Evolutionary conservation across 805 yeast species (phyloP).

Genomic region (Candida caryicola): DNA sequence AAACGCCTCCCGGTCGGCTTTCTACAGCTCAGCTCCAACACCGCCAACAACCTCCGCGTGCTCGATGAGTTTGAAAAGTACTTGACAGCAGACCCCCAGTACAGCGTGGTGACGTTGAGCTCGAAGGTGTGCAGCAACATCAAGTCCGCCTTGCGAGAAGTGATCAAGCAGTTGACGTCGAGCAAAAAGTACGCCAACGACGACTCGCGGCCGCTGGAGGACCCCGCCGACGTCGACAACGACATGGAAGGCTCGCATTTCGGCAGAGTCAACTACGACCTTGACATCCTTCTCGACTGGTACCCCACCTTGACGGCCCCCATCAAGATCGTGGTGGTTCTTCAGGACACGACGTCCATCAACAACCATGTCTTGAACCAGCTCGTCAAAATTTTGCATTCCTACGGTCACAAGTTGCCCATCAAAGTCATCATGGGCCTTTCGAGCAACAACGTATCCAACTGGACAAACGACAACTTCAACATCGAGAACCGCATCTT

Average conservation of each 20-base stretch:
- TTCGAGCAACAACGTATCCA: constrained; percentile 32
- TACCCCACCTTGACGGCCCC: constrained; percentile 13
- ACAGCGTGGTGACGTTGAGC: constrained; percentile 25
- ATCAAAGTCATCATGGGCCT: constrained; percentile 36
- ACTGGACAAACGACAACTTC: constrained; percentile 36
- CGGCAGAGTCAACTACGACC: constrained; percentile 33
- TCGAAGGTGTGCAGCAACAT: constrained; percentile 33
- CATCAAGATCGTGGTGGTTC: constrained; percentile 23
- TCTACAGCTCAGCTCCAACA: constrained; percentile 37
- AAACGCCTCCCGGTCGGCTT: constrained; percentile 31
- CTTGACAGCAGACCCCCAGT: constrained; percentile 9
- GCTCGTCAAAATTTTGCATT: constrained; percentile 28
- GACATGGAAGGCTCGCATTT: constrained; percentile 10
- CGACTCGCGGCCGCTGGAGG: constrained; percentile 4
- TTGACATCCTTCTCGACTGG: constrained; percentile 36
- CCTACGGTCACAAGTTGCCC: constrained; percentile 26
- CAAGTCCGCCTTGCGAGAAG: constrained; percentile 31
- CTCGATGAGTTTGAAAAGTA: constrained; percentile 32
- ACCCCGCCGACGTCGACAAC: constrained; percentile 10
- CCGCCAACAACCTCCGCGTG: constrained; percentile 39
- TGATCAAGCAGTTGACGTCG: constrained; percentile 29
- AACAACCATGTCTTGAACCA: constrained; percentile 35
- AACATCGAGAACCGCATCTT: constrained; percentile 27
- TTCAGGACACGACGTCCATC: constrained; percentile 39
- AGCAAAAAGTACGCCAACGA: constrained; percentile 11